These are phyloP conservation scores for Hyaloperonospora brassicae DNA, from an alignment of 352 stramenopile genomes.

Conservation along the genomic window DNA sequence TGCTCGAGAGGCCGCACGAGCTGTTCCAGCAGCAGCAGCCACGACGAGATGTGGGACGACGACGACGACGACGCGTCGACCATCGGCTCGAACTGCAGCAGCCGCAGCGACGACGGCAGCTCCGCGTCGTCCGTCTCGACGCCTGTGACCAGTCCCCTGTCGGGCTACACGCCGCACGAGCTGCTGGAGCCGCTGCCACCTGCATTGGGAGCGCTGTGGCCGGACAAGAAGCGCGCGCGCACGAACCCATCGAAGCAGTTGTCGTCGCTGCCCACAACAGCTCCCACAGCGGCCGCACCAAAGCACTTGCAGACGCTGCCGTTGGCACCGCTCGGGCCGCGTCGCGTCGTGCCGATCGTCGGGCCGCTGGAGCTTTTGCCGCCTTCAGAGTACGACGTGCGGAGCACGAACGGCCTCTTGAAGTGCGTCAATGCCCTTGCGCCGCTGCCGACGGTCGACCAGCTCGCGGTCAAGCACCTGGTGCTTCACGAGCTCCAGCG, in stretches of 20 bases:
- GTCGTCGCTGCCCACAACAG: slow-evolving; percentile 6
- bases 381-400: slow-evolving; percentile 67
- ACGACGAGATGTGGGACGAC: slow-evolving; percentile 40
- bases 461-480: slow-evolving; percentile 64
- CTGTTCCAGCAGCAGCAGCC: slow-evolving; percentile 40
- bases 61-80: slow-evolving; percentile 43
- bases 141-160: slow-evolving; percentile 10
- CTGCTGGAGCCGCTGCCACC: slow-evolving; percentile 15
- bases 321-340: slow-evolving; percentile 6
- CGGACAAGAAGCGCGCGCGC: slow-evolving; percentile 9
- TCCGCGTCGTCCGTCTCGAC: slow-evolving; percentile 6
- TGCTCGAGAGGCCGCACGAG: slow-evolving; percentile 33
- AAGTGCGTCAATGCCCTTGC: slow-evolving; percentile 70
- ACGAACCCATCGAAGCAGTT: slow-evolving; percentile 9
- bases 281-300: slow-evolving; percentile 11
- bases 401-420: slow-evolving; percentile 73
- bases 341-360: slow-evolving; percentile 49
- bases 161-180: slow-evolving; percentile 13
- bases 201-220: slow-evolving; percentile 14
- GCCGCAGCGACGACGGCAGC: slow-evolving; percentile 21
- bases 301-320: slow-evolving; percentile 7
- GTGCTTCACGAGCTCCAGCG: slow-evolving; percentile 71
- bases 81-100: slow-evolving; percentile 29
- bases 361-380: slow-evolving; percentile 44
- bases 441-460: slow-evolving; percentile 43